A percentile compares a stretch with the other conserved stretches of the same genome.
Conservation (phyloP, 2,329 filamentous ascomycete species). For the Pleurostoma richardsiae region DNA sequence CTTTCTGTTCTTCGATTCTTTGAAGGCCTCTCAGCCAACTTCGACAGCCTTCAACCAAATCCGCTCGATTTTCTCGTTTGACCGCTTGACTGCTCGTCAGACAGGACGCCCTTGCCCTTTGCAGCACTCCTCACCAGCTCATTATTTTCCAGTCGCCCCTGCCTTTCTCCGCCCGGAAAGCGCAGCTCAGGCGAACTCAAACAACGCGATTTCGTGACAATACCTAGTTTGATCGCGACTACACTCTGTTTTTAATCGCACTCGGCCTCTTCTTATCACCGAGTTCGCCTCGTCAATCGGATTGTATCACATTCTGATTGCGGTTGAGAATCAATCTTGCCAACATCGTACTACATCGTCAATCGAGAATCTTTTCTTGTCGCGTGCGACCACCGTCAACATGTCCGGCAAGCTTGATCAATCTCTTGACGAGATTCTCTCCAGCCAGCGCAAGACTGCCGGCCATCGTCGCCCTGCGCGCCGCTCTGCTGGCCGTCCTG, state of each 20-base stretch:
- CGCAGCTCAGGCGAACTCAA: neutral
- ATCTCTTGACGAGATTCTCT: constrained; percentile 96
- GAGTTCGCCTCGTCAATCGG: no score
- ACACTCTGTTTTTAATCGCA: neutral
- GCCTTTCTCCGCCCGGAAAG: neutral
- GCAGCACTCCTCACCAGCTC: neutral
- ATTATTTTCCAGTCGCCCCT: neutral
- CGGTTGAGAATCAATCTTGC: no score
- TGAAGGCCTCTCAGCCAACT: neutral
- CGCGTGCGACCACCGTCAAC: constrained; percentile 12
- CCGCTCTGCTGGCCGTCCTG: constrained; percentile 46
- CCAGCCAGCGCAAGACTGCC: constrained; percentile 60
- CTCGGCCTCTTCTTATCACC: no score
- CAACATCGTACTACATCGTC: neutral
- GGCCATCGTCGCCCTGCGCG: constrained; percentile 46
- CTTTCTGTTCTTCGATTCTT: neutral
- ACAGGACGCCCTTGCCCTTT: neutral
- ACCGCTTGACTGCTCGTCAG: neutral
- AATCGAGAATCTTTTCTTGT: neutral
- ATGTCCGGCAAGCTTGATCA: constrained; percentile 97
- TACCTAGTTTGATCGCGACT: neutral
- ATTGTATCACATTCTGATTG: no score
- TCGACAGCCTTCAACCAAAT: neutral
- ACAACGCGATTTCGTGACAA: neutral
- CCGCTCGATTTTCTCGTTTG: no score